Percentiles rank a stretch among this genome's conserved stretches.
These are phyloP conservation scores for Pouteria glomerata DNA, from an alignment of 148 eudicot species.

Conservation along the genomic window DNA sequence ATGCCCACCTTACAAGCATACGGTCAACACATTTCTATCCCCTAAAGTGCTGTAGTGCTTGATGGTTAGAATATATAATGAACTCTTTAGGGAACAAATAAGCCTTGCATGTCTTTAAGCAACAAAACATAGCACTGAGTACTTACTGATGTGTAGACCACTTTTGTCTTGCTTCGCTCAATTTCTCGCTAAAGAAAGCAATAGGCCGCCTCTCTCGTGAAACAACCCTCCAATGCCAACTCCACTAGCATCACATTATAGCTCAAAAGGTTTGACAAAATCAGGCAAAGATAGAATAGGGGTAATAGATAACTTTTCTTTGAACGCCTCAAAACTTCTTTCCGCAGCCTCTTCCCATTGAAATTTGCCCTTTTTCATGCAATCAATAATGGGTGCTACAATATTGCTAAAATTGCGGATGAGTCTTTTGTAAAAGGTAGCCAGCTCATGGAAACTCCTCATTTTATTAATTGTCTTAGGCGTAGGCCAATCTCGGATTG, in stretches of 20 bases:
- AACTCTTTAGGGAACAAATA: not conserved
- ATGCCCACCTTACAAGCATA: not conserved
- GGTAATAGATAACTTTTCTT: too few species aligned
- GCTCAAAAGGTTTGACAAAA: too few species aligned
- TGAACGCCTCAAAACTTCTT: too few species aligned
- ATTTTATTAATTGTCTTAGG: not conserved
- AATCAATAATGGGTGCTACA: not conserved
- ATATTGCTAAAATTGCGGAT: not conserved
- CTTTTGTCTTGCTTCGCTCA: not conserved
- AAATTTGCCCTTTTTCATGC: not conserved
- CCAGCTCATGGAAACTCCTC: not conserved
- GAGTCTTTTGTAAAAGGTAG: not conserved
- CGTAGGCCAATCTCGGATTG: not conserved
- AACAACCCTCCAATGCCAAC: not conserved
- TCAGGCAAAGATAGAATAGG: too few species aligned
- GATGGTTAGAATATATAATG: not conserved
- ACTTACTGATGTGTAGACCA: not conserved
- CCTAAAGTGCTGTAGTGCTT: not conserved
- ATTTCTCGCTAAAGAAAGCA: not conserved
- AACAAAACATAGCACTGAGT: not conserved
- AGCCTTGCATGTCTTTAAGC: not conserved
- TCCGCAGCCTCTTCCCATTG: not conserved
- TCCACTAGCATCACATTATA: not conserved
- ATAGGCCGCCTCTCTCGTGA: not conserved
- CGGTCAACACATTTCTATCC: not conserved